A percentile compares a stretch with the other conserved stretches of the same genome.
Evolutionary conservation across 148 eudicot genomes (phyloP).

Genomic region (Nyssa sinensis): DNA sequence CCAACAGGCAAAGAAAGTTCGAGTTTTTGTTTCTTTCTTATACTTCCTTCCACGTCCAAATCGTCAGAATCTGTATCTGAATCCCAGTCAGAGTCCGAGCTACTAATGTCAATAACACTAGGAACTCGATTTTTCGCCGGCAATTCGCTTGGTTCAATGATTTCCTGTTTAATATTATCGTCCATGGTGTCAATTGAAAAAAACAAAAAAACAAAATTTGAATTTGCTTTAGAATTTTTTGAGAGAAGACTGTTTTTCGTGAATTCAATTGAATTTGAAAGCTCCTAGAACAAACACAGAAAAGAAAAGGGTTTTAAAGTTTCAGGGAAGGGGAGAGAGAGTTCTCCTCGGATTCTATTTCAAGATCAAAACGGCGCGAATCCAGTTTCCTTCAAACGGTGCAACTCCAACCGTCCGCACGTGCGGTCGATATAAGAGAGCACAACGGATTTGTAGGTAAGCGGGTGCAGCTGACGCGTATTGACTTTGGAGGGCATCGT

Average conservation of each 20-base stretch:
- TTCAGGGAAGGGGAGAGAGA: not conserved
- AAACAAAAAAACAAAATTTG: too few relatives aligned
- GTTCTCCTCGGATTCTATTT: not conserved
- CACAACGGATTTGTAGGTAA: too few relatives aligned
- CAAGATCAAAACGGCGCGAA: not conserved
- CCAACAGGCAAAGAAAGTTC: constrained; percentile 12
- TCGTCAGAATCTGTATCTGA: not conserved
- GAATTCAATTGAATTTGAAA: not conserved
- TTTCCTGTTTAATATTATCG: constrained; percentile 8
- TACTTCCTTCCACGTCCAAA: constrained; percentile 5
- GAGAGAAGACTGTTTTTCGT: not conserved
- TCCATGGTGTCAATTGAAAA: not conserved
- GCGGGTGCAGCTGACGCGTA: too few relatives aligned
- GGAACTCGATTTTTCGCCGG: not conserved
- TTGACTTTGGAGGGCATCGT: too few relatives aligned
- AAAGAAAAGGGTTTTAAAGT: not conserved
- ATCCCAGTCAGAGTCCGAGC: constrained; percentile 3
- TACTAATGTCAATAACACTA: constrained; percentile 1
- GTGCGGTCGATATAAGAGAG: too few relatives aligned
- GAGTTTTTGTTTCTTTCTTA: constrained; percentile 9
- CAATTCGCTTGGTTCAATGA: not conserved
- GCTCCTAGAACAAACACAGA: not conserved
- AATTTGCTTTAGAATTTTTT: too few relatives aligned
- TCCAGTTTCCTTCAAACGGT: not conserved
- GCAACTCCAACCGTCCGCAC: too few relatives aligned